These are phyloP conservation scores for Hirschioporus abietinus DNA, from an alignment of 768 basidiomycete genomes.

Conservation along the genomic window DNA sequence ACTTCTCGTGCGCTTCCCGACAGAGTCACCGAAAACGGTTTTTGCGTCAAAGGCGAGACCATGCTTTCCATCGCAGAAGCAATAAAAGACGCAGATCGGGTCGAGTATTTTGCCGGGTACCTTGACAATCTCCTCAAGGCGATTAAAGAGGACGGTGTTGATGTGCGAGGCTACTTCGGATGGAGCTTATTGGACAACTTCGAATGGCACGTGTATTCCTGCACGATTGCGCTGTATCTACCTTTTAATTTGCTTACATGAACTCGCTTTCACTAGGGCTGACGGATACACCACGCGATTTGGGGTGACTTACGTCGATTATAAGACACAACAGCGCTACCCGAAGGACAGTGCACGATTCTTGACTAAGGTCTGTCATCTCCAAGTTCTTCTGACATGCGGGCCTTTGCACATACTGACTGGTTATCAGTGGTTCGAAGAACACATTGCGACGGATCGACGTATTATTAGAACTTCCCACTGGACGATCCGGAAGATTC, in stretches of 20 bases:
- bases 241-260: no score
- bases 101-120: conserved; percentile 35
- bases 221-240: no score
- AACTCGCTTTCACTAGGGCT: conserved; percentile 17
- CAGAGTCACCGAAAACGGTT: conserved; percentile 42
- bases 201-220: conserved; percentile 28
- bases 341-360: conserved; percentile 60
- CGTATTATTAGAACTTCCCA: not conserved
- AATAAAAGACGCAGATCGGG: conserved; percentile 32
- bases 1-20: not conserved
- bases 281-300: conserved; percentile 40
- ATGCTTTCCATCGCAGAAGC: conserved; percentile 27
- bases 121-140: conserved; percentile 33
- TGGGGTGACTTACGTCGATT: conserved; percentile 40
- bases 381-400: not conserved
- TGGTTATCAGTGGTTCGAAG: not conserved
- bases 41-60: conserved; percentile 35
- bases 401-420: no score
- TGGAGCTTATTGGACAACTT: conserved; percentile 43
- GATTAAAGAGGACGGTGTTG: conserved; percentile 30
- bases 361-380: conserved; percentile 40
- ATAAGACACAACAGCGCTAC: conserved; percentile 53
- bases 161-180: conserved; percentile 33
- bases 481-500: no score
- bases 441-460: not conserved